Conservation (phyloP, 1,284 basidiomycete species). For the Meira nashicola region DNA sequence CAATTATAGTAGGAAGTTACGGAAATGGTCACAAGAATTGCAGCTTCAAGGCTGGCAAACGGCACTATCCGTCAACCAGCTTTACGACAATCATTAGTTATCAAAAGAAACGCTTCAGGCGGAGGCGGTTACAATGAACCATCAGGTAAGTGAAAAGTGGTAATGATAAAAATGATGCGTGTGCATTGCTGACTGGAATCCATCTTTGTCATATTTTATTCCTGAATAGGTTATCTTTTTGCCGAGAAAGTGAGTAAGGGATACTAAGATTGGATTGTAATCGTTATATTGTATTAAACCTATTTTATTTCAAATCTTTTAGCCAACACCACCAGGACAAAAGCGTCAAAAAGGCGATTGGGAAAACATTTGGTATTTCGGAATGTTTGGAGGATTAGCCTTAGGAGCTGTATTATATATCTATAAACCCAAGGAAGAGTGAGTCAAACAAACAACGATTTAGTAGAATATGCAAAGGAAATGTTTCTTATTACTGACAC, state of each 20-base stretch:
- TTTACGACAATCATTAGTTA: too few relatives aligned
- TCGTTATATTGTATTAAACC: background rate
- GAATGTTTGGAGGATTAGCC: slow-evolving; percentile 80
- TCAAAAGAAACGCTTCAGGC: slow-evolving; percentile 9
- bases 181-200: background rate
- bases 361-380: slow-evolving; percentile 57
- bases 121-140: slow-evolving; percentile 45
- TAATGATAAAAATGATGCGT: background rate
- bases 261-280: background rate
- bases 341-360: slow-evolving; percentile 80
- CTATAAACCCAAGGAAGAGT: slow-evolving; percentile 96
- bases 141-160: slow-evolving; percentile 18
- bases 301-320: background rate
- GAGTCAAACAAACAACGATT: slow-evolving; percentile 53
- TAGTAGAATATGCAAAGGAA: background rate
- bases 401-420: slow-evolving; percentile 72
- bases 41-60: too few relatives aligned
- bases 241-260: slow-evolving; percentile 44
- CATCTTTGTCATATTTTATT: background rate
- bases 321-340: slow-evolving; percentile 63
- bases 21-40: too few relatives aligned
- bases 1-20: too few relatives aligned
- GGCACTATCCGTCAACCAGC: too few relatives aligned
- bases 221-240: slow-evolving; percentile 35
- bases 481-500: background rate